Base-by-base conservation (phyloP, 306 rosid genomes). In the Lathyrus oleraceus region DNA sequence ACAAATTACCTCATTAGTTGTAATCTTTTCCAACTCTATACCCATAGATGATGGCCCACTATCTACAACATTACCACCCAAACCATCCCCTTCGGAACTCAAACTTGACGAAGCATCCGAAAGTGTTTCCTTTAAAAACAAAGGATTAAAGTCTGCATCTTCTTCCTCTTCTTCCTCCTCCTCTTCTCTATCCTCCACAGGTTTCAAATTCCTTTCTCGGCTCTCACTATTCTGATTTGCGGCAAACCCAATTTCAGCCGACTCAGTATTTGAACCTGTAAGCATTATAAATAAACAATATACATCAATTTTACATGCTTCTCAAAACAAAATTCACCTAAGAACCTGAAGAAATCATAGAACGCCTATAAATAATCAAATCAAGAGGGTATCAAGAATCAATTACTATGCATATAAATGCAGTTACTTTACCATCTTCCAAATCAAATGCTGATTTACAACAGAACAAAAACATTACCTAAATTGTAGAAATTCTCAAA, bases 41-140 rank as follows among this genome's bases (percentile, higher is more conserved):
- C 66, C 82, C 17, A 70, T 61, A 25, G 28, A 25, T 40, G 73
- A 72, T 62, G 56, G 32, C 49, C 74, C 71, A 65, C 83, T 80
- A 40, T 70, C 76, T 63, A 81, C 84, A 57, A 70, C 84, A 78
- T 78, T 83, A 38, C 85, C 84, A 72, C 87, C 87, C 66, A 88
- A 80, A 76, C 87, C 94, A 70, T 87, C 97, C 67, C 75, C 81
- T 78, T 81, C 98, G 35, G 96, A 90, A 83, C 97, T 93, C 84
- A 88, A 81, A 80, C 97, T 90, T 15, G 93, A 93, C 38, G 93
- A 88, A 65, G 97, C 96, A 85, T 90, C 97, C 1, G 87, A 93
- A 58, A 59, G 87, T 47, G 85, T 75, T 70, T 85, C 96, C 84
- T 84, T 87, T n/a, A 88, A 58, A 78, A 87, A 57, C 19, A 57